Base-by-base conservation (phyloP, 257 asterid species). In the Forsythia suspensa region DNA sequence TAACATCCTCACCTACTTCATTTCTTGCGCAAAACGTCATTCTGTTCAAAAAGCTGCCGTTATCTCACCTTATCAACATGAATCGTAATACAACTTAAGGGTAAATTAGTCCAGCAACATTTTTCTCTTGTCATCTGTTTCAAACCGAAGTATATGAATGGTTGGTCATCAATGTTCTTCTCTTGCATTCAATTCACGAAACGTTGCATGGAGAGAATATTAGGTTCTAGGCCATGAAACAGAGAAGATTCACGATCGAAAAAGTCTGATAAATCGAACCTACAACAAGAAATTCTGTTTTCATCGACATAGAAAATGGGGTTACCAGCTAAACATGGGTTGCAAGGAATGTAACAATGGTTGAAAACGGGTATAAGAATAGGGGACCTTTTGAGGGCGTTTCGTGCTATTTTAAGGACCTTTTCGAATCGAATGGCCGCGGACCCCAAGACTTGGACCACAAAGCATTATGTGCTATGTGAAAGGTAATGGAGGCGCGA, bases 381-480 rank as follows among this genome's bases (percentile, higher is more conserved):
- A n/a, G 99, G 98, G 4, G 97, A 96, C 52, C 95, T 83, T 81
- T 92, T 92, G 18, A 94, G 87, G 0, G 98, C 95, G 52, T 84
- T 90, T 48, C 98, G 78, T 16, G 98, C 98, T 36, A 89, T 79
- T 71, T 88, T 90, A 20, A 95, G 84, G 11, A 98, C 99, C 70
- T 84, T 90, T 91, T 97, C 66, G 93, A 91, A 67, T 87, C 87
- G 29, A 87, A 24, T 0, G 98, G 98, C 41, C 93, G 85, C 34
- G 91, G 90, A 5, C 99, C 99, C 98, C 98, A 95, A 0, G 98
- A 85, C 40, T 95, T 95, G 6, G 97, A 89, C 99, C 99, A 95
- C 79, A 95, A 77, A 21, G 94, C 67, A 66, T 93, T 91, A 6
- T 97, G 86, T 6, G 97, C 92, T 10, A 95, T 89, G 84, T 95